These are phyloP conservation scores for Scenedesmus sp. DNA, from an alignment of 163 green algal genomes.

Conservation along the genomic window DNA sequence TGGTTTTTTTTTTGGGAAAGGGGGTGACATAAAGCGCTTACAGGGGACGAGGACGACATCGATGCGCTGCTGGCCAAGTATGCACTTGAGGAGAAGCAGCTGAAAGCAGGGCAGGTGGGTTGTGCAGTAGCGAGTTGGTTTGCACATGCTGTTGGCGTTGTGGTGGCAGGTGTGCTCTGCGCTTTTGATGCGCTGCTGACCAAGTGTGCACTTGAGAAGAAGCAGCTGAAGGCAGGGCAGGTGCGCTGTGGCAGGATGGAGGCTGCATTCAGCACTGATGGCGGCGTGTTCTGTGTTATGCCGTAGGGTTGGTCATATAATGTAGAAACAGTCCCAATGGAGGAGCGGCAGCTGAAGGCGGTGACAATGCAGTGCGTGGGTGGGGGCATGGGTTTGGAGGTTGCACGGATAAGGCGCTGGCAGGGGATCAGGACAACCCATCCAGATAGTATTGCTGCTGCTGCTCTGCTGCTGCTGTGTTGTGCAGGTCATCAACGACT, in stretches of 20 bases:
- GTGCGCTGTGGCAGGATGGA: background rate
- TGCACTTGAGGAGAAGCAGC: slow-evolving; percentile 73
- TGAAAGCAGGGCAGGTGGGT: background rate
- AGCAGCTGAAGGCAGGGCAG: slow-evolving; percentile 22
- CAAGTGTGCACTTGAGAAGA: slow-evolving; percentile 81
- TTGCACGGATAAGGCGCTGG: too few species aligned
- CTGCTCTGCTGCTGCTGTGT: background rate
- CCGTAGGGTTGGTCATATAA: background rate
- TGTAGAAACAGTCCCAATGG: too few species aligned
- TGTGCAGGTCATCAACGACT: slow-evolving; percentile 70
- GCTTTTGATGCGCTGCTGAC: slow-evolving; percentile 94
- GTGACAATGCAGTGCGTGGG: too few species aligned
- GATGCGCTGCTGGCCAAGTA: slow-evolving; percentile 89
- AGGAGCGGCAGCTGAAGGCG: background rate
- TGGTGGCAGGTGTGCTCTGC: slow-evolving; percentile 84
- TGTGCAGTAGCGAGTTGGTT: too few species aligned
- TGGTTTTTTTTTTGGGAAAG: background rate
- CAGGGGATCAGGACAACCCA: too few species aligned
- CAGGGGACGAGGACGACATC: slow-evolving; percentile 94
- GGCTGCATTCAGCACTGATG: background rate
- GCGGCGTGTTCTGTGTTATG: background rate
- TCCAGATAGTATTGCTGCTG: background rate
- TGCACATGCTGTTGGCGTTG: slow-evolving; percentile 26
- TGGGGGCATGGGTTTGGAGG: too few species aligned
- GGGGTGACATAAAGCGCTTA: slow-evolving; percentile 47